phyloP scores from a whole-genome alignment of 2,329 filamentous ascomycete species.

The Beauveria asiatica region DNA sequence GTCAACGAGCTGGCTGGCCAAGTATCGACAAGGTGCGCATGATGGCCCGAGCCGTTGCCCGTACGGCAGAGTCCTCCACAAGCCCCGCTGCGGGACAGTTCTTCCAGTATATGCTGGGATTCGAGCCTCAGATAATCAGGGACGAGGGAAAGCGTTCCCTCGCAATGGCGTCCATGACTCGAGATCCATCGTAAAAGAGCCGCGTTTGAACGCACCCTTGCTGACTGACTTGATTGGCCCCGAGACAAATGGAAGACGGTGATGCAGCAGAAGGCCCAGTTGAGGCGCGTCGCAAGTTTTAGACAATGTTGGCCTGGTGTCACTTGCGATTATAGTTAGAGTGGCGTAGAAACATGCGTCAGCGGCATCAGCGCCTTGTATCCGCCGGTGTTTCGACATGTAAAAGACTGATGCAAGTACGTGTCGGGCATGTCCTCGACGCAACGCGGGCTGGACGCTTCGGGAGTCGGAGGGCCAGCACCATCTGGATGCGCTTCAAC shows the following conservation, averaged over 20 bases:
- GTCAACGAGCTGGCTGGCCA: not conserved
- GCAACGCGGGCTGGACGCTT: not conserved
- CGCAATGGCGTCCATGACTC: not conserved
- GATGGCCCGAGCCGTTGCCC: not conserved
- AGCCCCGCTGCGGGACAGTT: slow-evolving; percentile 1
- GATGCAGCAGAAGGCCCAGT: not conserved
- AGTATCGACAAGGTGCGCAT: not conserved
- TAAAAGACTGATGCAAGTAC: not conserved
- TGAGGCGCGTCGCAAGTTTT: not conserved
- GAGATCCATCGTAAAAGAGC: not conserved
- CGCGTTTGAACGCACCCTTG: not conserved
- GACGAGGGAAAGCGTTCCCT: not conserved
- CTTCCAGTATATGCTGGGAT: not conserved
- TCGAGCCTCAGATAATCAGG: not conserved
- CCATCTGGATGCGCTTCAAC: not conserved
- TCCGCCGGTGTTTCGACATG: not conserved
- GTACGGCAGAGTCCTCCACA: slow-evolving; percentile 1
- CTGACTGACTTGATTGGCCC: not conserved
- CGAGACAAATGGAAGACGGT: not conserved
- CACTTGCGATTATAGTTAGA: not conserved
- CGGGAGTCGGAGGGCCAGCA: too few relatives aligned
- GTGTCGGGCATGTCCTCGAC: not conserved
- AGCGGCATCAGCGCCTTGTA: not conserved
- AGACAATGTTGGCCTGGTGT: not conserved
- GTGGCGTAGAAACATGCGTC: not conserved